Evolutionary conservation across 176 grass and related monocot species (phyloP).

Genomic region (Musa itinerans): DNA sequence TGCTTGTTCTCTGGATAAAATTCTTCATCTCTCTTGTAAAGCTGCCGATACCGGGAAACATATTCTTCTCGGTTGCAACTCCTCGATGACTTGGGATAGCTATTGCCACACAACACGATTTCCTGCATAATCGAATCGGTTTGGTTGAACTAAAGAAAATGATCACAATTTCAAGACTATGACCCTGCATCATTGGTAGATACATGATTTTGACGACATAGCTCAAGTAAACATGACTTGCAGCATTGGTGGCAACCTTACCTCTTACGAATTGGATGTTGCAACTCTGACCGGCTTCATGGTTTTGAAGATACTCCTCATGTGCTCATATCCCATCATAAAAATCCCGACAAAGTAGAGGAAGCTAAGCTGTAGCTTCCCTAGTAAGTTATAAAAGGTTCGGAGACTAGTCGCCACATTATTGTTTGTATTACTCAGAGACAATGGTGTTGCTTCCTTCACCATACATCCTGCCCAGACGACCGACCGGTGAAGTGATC

Average conservation of each 20-base stretch:
- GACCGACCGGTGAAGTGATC: slow-evolving; percentile 8
- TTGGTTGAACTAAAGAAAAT: too few species aligned
- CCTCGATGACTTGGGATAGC: too few species aligned
- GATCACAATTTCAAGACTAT: too few species aligned
- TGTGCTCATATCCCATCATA: slow-evolving; percentile 31
- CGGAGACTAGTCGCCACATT: slow-evolving; percentile 22
- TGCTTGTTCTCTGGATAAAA: too few species aligned
- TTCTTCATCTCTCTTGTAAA: too few species aligned
- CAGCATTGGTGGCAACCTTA: neutral
- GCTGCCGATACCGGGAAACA: too few species aligned
- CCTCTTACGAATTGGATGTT: slow-evolving; percentile 30
- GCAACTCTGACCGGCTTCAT: slow-evolving; percentile 43
- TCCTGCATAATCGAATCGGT: too few species aligned
- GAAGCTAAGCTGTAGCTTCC: slow-evolving; percentile 46
- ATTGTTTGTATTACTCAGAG: slow-evolving; percentile 17
- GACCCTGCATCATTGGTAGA: too few species aligned
- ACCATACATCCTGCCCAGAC: slow-evolving; percentile 3
- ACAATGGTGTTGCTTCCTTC: neutral
- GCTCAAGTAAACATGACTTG: too few species aligned
- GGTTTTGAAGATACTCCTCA: slow-evolving; percentile 30
- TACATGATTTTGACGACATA: too few species aligned
- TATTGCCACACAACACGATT: too few species aligned
- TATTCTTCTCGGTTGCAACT: too few species aligned
- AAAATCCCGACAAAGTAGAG: slow-evolving; percentile 48
- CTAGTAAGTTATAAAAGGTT: slow-evolving; percentile 29